These are phyloP conservation scores for Penicillium sclerotiorum DNA, from an alignment of 2,329 filamentous ascomycete genomes.

Conservation along the genomic window DNA sequence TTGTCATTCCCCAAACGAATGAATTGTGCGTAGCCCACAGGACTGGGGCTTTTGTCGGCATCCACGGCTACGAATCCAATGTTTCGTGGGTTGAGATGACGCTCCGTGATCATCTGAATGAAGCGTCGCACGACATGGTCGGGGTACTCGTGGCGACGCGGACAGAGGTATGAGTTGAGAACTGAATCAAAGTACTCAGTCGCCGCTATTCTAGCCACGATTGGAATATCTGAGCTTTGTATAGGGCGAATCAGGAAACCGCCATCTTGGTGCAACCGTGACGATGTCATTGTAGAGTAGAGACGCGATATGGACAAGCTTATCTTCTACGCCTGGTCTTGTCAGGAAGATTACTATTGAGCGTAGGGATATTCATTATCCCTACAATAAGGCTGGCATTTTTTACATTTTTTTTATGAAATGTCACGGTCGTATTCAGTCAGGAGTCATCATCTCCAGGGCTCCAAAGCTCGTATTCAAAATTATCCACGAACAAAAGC, in stretches of 20 bases:
- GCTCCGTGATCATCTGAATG: conserved; percentile 7
- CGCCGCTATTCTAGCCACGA: conserved; percentile 4
- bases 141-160: conserved; percentile 12
- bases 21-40: conserved; percentile 13
- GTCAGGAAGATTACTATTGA: no score
- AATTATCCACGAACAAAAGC: no score
- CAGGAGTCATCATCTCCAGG: no score
- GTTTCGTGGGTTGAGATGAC: conserved; percentile 8
- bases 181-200: conserved; percentile 7
- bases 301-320: no score
- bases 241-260: conserved; percentile 6
- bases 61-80: conserved; percentile 14
- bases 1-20: conserved; percentile 10
- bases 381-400: no score
- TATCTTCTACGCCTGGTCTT: no score
- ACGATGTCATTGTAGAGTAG: no score
- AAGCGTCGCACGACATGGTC: conserved; percentile 10
- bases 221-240: conserved; percentile 4
- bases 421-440: no score
- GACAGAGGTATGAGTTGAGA: conserved; percentile 11
- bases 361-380: no score
- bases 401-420: no score
- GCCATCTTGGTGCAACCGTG: no score
- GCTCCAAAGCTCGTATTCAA: no score
- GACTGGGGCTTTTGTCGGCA: background rate